phyloP scores from a whole-genome alignment of 331 rosid genomes.

The Acacia pycnantha region DNA sequence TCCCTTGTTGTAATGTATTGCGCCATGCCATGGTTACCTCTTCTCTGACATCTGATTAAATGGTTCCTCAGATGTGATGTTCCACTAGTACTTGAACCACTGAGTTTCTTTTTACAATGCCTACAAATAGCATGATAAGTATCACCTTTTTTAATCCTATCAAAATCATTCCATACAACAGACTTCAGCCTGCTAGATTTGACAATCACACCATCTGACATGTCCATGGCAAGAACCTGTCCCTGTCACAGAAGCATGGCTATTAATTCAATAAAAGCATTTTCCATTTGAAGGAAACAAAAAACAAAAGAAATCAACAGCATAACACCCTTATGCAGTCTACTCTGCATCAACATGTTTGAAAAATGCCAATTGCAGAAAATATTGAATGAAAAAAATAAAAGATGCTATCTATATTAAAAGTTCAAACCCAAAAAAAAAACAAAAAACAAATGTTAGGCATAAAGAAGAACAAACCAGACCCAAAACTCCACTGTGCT shows the following conservation, averaged over 20 bases:
- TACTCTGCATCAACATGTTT: not conserved
- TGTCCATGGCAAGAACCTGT: constrained; percentile 55
- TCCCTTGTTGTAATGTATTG: constrained; percentile 1
- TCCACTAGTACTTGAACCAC: constrained; percentile 14
- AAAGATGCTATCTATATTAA: not conserved
- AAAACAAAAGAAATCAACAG: not conserved
- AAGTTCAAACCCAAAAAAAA: no score
- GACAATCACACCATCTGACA: constrained; percentile 33
- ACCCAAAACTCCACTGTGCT: not conserved
- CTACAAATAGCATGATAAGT: constrained; percentile 8
- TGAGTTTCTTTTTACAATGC: constrained; percentile 14
- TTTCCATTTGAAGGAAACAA: not conserved
- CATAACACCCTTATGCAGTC: not conserved
- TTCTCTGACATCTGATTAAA: constrained; percentile 9
- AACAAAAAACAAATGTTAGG: not conserved
- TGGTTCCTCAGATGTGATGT: constrained; percentile 21
- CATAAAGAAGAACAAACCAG: not conserved
- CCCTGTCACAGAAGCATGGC: constrained; percentile 18
- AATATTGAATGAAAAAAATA: not conserved
- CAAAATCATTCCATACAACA: constrained; percentile 17
- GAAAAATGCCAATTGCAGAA: not conserved
- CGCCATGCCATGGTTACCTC: not conserved
- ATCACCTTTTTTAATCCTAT: constrained; percentile 12
- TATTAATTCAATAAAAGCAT: not conserved
- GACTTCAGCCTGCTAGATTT: constrained; percentile 12